Percentiles rank a stretch among this genome's conserved stretches.
phyloP scores from a whole-genome alignment of 345 rosid genomes.

The Cardamine occulta region DNA sequence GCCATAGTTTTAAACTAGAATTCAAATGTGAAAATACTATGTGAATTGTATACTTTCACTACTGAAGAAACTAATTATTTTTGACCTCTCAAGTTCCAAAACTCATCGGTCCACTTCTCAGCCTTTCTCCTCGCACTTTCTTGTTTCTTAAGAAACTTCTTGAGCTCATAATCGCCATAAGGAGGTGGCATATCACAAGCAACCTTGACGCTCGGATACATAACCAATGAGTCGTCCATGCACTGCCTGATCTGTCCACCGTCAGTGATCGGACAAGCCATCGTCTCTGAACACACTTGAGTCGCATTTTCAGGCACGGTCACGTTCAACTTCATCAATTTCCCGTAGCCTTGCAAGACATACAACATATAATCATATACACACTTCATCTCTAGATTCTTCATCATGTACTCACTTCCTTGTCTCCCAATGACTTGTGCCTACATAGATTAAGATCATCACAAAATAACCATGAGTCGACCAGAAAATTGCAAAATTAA shows the following conservation, averaged over 20 bases:
- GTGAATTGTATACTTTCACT: too few species aligned
- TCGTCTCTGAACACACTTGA: slow-evolving; percentile 50
- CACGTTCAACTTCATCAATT: slow-evolving; percentile 57
- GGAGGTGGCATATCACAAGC: slow-evolving; percentile 60
- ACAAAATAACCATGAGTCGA: neutral
- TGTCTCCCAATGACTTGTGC: slow-evolving; percentile 56
- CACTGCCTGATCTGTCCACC: slow-evolving; percentile 47
- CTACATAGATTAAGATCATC: slow-evolving; percentile 39
- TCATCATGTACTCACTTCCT: slow-evolving; percentile 52
- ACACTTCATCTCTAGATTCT: slow-evolving; percentile 51
- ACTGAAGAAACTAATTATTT: slow-evolving; percentile 4
- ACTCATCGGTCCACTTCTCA: slow-evolving; percentile 42
- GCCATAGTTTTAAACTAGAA: neutral
- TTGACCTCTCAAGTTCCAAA: slow-evolving; percentile 16
- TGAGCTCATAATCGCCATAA: slow-evolving; percentile 37
- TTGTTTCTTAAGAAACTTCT: slow-evolving; percentile 40
- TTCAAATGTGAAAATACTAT: too few species aligned
- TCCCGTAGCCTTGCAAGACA: slow-evolving; percentile 51
- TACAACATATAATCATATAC: slow-evolving; percentile 71
- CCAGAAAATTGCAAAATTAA: slow-evolving; percentile 5
- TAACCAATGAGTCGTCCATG: slow-evolving; percentile 59
- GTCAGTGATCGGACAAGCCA: slow-evolving; percentile 48
- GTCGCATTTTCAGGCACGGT: slow-evolving; percentile 45
- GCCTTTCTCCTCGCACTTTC: slow-evolving; percentile 34
- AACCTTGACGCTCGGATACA: slow-evolving; percentile 44